phyloP scores from a whole-genome alignment of 345 rosid species.

The Theobroma cacao region DNA sequence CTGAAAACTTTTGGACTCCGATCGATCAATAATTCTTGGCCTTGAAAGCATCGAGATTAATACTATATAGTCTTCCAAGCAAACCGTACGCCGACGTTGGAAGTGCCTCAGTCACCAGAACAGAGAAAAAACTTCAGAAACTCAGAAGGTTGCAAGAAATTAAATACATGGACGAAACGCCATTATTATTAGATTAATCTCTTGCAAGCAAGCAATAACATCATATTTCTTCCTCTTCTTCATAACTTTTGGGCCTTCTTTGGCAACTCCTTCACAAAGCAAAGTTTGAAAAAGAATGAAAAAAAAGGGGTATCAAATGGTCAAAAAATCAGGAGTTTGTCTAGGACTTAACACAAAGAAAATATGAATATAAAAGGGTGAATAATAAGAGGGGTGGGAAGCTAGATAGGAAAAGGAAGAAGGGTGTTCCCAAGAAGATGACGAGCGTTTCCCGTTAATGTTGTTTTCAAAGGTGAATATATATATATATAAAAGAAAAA shows the following conservation, averaged over 20 bases:
- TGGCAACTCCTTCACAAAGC: not conserved
- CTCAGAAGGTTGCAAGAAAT: not conserved
- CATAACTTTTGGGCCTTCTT: not conserved
- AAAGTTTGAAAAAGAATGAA: not conserved
- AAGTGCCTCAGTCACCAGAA: not conserved
- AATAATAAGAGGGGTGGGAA: not conserved
- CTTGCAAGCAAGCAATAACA: not conserved
- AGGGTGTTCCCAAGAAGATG: constrained; percentile 35
- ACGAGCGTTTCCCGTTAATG: constrained; percentile 37
- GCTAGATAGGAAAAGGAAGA: not conserved
- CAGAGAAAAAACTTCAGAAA: not conserved
- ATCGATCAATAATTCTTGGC: no score
- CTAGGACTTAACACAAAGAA: not conserved
- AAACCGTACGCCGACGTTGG: not conserved
- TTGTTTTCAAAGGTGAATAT: constrained; percentile 24
- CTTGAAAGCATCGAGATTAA: no score
- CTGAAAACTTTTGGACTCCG: not conserved
- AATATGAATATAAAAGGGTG: not conserved
- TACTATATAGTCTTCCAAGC: not conserved
- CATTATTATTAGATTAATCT: not conserved
- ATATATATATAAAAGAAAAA: no score
- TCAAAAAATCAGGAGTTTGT: not conserved
- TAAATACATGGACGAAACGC: not conserved
- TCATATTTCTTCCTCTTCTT: constrained; percentile 21
- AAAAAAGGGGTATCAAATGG: not conserved